Percentiles rank a stretch among this genome's conserved stretches.
Evolutionary conservation across 1,284 basidiomycete genomes (phyloP).

Genomic region (Ustilago vetiveriae): DNA sequence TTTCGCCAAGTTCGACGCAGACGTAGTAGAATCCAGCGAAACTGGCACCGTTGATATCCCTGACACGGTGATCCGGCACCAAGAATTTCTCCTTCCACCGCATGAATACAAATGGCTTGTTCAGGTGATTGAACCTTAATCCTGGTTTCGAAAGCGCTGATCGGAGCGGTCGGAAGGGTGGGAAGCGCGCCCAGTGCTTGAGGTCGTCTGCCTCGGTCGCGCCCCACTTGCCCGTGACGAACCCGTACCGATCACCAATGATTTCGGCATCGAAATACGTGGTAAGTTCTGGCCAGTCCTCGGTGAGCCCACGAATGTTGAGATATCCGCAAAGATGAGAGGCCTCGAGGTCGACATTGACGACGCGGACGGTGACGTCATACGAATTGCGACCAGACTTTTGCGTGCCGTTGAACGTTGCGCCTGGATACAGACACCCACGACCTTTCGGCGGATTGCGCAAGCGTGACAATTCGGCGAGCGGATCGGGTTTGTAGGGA

Average conservation of each 20-base stretch:
- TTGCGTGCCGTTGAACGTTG: constrained; percentile 61
- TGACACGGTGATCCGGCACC: constrained; percentile 89
- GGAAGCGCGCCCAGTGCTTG: constrained; percentile 63
- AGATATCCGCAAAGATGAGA: constrained; percentile 64
- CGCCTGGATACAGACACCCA: constrained; percentile 62
- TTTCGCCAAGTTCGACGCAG: constrained; percentile 75
- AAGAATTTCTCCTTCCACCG: constrained; percentile 96
- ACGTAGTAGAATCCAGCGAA: constrained; percentile 86
- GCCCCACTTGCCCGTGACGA: constrained; percentile 63
- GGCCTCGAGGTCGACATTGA: constrained; percentile 60
- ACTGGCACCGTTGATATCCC: constrained; percentile 92
- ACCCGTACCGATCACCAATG: constrained; percentile 56
- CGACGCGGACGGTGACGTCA: constrained; percentile 60
- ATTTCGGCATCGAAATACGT: constrained; percentile 67
- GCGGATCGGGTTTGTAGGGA: constrained; percentile 49
- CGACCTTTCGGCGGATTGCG: constrained; percentile 34
- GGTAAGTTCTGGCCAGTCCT: constrained; percentile 66
- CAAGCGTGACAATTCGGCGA: constrained; percentile 39
- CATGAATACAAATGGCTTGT: constrained; percentile 76
- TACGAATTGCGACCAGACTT: constrained; percentile 60
- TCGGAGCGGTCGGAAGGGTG: constrained; percentile 51
- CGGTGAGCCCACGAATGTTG: constrained; percentile 64
- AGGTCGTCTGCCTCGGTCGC: constrained; percentile 61
- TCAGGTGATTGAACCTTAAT: constrained; percentile 52
- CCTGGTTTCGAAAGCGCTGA: constrained; percentile 38